Conservation (phyloP, 305 asterid species). For the Withania somnifera region DNA sequence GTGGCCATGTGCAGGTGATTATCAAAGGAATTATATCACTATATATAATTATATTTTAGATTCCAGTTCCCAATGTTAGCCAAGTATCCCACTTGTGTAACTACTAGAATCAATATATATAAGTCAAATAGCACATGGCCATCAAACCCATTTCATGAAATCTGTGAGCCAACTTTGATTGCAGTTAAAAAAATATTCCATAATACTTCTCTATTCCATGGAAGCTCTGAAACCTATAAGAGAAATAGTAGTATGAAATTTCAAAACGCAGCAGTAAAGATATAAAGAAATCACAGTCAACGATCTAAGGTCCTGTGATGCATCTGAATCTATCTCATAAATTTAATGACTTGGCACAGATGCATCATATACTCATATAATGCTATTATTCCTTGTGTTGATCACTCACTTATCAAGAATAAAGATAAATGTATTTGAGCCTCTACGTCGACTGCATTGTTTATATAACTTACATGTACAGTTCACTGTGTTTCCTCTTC, state of each 20-base stretch:
- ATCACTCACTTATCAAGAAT: not conserved
- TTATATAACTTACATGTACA: not conserved
- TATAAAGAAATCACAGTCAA: not conserved
- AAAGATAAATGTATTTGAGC: not conserved
- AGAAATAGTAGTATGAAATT: not conserved
- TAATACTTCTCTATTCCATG: not conserved
- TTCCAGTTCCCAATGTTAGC: conserved; percentile 7
- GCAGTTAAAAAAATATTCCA: not conserved
- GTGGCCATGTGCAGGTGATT: conserved; percentile 4
- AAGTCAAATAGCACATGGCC: conserved; percentile 4
- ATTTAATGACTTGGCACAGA: not conserved
- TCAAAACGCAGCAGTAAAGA: not conserved
- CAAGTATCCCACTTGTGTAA: not conserved
- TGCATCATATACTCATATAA: not conserved
- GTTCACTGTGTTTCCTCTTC: not conserved
- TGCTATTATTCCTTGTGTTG: not conserved
- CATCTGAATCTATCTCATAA: not conserved
- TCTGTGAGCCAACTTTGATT: not conserved
- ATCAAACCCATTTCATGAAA: conserved; percentile 2
- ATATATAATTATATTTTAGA: not conserved
- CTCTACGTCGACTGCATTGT: not conserved
- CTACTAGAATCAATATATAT: not conserved
- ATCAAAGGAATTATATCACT: not conserved
- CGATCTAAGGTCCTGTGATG: not conserved
- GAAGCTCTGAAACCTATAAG: not conserved